Evolutionary conservation across 495 filamentous ascomycete species (phyloP).

Genomic region (Hyaloscypha finlandica): DNA sequence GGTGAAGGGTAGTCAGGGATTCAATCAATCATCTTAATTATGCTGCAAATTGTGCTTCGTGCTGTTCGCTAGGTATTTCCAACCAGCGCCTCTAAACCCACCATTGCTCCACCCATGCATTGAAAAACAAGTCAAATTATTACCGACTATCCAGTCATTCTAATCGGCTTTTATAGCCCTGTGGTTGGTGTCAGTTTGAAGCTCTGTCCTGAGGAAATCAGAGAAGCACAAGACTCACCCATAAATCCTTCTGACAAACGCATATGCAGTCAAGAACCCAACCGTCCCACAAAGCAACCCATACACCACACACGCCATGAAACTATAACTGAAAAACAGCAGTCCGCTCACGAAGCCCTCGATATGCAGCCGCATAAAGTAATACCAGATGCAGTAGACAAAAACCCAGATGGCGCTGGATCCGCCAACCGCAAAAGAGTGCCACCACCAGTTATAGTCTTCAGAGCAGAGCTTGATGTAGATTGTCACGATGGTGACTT

Average conservation of each 20-base stretch:
- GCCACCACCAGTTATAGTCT: constrained; percentile 98
- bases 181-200: neutral
- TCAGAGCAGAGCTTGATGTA: constrained; percentile 86
- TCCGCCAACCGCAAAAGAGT: constrained; percentile 81
- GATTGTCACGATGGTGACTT: constrained; percentile 87
- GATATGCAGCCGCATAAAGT: constrained; percentile 79
- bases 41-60: neutral
- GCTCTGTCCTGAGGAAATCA: neutral
- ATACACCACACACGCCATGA: constrained; percentile 81
- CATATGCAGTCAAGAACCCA: constrained; percentile 85
- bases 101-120: constrained; percentile 8
- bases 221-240: constrained; percentile 52
- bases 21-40: neutral
- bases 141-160: constrained; percentile 2
- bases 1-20: neutral
- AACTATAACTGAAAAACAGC: constrained; percentile 84
- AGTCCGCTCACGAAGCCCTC: constrained; percentile 77
- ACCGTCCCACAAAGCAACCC: constrained; percentile 84
- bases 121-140: neutral
- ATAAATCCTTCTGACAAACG: constrained; percentile 88
- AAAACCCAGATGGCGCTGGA: constrained; percentile 85
- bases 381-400: constrained; percentile 85
- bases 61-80: neutral
- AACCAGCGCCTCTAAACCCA: neutral
- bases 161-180: constrained; percentile 29